Evolutionary conservation across 768 basidiomycete species (phyloP), one percentile per base, ranked within the genome.

Genomic region (Kwoniella europaea): DNA sequence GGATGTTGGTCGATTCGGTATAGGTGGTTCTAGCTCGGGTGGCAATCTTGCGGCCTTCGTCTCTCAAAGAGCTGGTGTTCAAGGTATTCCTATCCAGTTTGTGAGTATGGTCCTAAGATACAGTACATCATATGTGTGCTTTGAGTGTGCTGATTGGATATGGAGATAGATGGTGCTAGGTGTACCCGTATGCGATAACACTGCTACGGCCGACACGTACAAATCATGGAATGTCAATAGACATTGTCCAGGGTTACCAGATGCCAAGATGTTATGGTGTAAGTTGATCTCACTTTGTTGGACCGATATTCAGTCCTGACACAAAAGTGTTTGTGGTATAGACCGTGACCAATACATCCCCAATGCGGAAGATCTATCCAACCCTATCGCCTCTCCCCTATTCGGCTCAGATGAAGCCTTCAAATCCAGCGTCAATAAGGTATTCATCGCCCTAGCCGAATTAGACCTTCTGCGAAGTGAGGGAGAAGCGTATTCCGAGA

Each of bases 1-100:
- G 53, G 86, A 91, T 74, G 82, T 79, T n/a, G 18, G 42, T 24
- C 85, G 85, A 65, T 87, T 92, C 61, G 89, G 90, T 3, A 88
- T 91, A 3, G 91, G 91, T 1, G 91, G 91, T 7, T 89, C 89
- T 5, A 91, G 90, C 71, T 91, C 90, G 65, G 91, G 91, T 3
- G 90, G 89, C 1, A 91, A 92, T 74, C 85, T 92, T 1, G 90
- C 91, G 0, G 87, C 89, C 0, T 86, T 90, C 62, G 83, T 90
- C 1, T 85, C 90, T 0, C 87, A 91, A 81, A 90, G 90, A 82
- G 90, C 90, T 1, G 86, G 85, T 0, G 82, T 87, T 46, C 69
- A 84, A 10, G 72, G 81, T 2, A 60, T 72, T 50, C 63, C 68
- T 1, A 27, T 72, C 2, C 46, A 72, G 5, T 69, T 68, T 59